Evolutionary conservation across 805 yeast species (phyloP), one percentile per base, ranked within the genome.

Genomic region (Hanseniaspora lachancei): DNA sequence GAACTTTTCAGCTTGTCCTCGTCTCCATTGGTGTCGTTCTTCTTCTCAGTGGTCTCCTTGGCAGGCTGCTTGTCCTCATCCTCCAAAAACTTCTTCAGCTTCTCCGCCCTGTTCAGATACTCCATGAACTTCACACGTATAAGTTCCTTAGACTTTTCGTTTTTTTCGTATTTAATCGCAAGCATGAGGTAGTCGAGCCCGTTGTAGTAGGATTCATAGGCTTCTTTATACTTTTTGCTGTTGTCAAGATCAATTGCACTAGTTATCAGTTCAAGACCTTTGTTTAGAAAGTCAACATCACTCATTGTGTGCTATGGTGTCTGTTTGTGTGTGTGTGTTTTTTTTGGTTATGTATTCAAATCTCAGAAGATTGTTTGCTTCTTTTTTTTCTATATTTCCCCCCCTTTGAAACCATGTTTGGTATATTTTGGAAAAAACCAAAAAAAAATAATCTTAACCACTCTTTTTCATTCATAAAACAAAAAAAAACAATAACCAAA

Each of bases 171-270:
- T 70, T 93, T 93, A 62, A 93, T 75, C 5, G 98, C 98, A 61
- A 89, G 75, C 96, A 93, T 89, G 63, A 93, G 74, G 70, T 93
- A 93, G 68, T 93, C 97, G 56, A 93, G 74, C 1, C 97, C 97
- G 63, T 86, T 86, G 72, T 86, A 89, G 70, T 93, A 93, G 47
- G 87, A 77, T 58, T 88, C 86, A 69, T 91, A 91, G 0, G 98
- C 97, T 62, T 93, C 97, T 54, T 87, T 96, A 63, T 89, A 91
- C 60, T 83, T 77, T 53, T 91, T 83, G 24, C 89, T 89, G 18
- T 87, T 81, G 67, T 93, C 98, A 6, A 95, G 88, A 66, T 89
- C 96, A 55, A 93, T 89, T 24, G 98, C 98, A 68, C 84, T 84
- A 66, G 89, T 95, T 20, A 93, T 95, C 39, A 89, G 76, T 60